Percentiles rank a stretch among this genome's conserved stretches.
Evolutionary conservation across 208 protist species (phyloP).

Genomic region (Phytomonas sp.): DNA sequence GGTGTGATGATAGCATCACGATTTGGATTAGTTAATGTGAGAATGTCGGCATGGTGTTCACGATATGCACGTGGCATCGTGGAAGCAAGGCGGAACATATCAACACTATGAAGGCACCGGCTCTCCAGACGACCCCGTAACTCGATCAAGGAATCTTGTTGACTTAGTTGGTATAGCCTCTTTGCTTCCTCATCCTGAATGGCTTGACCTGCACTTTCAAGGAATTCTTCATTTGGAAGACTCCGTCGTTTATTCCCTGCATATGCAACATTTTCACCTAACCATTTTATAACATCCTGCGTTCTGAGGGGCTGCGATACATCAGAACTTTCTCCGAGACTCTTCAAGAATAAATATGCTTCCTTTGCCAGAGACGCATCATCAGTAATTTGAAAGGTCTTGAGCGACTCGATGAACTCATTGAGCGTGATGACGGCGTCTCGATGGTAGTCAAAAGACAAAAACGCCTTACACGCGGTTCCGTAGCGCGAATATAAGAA

Average conservation of each 20-base stretch:
- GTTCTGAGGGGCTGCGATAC: slow-evolving; percentile 32
- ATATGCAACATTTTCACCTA: slow-evolving; percentile 30
- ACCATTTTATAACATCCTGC: slow-evolving; percentile 65
- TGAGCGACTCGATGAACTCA: slow-evolving; percentile 58
- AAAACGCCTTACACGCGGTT: slow-evolving; percentile 68
- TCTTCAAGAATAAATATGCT: slow-evolving; percentile 48
- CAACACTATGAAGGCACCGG: slow-evolving; percentile 53
- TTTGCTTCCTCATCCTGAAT: slow-evolving; percentile 25
- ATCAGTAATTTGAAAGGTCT: slow-evolving; percentile 69
- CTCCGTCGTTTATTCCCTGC: neutral
- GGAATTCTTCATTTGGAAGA: slow-evolving; percentile 4
- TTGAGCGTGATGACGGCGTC: slow-evolving; percentile 71
- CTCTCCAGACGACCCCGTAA: slow-evolving; percentile 59
- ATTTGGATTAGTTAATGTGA: slow-evolving; percentile 63
- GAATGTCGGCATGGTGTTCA: slow-evolving; percentile 46
- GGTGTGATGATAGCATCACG: slow-evolving; percentile 76
- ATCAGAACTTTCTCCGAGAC: neutral
- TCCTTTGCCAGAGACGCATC: slow-evolving; percentile 34
- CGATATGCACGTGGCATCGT: slow-evolving; percentile 80
- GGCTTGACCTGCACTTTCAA: slow-evolving; percentile 12
- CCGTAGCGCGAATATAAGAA: slow-evolving; percentile 66
- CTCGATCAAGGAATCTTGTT: slow-evolving; percentile 31
- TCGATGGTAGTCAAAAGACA: slow-evolving; percentile 74
- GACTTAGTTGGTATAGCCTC: slow-evolving; percentile 33
- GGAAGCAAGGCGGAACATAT: slow-evolving; percentile 86